These are phyloP conservation scores for Rhodotorula glutinis DNA, from an alignment of 1,284 basidiomycete genomes.

Conservation along the genomic window DNA sequence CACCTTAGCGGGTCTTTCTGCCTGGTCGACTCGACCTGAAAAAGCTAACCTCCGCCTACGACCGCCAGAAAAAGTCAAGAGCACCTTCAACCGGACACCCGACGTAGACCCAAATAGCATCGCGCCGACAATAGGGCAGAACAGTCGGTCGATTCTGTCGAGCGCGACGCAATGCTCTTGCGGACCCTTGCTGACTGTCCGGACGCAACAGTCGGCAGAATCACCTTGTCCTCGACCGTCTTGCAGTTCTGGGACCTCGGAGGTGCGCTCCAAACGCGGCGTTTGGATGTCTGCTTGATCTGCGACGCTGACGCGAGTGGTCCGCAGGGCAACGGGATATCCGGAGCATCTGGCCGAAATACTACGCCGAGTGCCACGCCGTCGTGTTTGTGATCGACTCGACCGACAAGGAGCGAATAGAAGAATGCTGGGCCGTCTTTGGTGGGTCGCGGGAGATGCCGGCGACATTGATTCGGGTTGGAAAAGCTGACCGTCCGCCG, in stretches of 20 bases:
- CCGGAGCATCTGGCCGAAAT: conserved; percentile 83
- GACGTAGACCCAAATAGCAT: conserved; percentile 84
- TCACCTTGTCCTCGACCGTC: conserved; percentile 81
- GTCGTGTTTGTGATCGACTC: conserved; percentile 90
- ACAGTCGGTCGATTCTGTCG: conserved; percentile 72
- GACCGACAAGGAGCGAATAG: conserved; percentile 74
- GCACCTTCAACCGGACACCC: conserved; percentile 76
- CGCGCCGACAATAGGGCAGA: conserved; percentile 88
- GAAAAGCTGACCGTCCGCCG: too few relatives aligned
- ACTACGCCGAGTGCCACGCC: conserved; percentile 91
- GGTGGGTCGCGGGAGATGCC: too few relatives aligned
- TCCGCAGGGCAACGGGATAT: conserved; percentile 71
- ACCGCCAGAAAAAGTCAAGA: conserved; percentile 75
- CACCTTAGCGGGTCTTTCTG: too few relatives aligned
- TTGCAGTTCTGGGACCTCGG: conserved; percentile 93
- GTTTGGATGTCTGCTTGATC: background rate
- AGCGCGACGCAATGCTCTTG: too few relatives aligned
- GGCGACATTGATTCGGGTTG: too few relatives aligned
- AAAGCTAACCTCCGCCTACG: too few relatives aligned
- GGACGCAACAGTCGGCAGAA: conserved; percentile 71
- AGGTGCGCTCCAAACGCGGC: conserved; percentile 44
- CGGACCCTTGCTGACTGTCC: background rate
- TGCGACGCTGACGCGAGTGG: background rate
- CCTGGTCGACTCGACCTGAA: background rate
- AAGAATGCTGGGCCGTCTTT: conserved; percentile 91